Percentiles rank a stretch among this genome's conserved stretches.
Conservation (phyloP, 75 land plant genomes). For the Selaginella tamariscina region DNA sequence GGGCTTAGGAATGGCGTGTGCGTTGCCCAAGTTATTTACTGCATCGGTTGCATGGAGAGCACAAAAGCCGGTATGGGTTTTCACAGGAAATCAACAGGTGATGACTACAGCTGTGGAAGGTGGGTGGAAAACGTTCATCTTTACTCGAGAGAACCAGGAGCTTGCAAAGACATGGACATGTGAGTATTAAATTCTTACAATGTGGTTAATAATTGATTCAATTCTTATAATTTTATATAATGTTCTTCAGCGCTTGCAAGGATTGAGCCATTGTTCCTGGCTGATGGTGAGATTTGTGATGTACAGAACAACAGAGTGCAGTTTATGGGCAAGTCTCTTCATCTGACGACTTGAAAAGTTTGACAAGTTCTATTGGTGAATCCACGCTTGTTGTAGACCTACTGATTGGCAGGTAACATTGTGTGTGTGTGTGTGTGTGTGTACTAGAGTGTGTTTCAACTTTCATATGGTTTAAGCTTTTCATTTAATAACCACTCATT, state of each 20-base stretch:
- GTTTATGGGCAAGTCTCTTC: conserved; percentile 41
- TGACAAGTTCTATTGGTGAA: conserved; percentile 24
- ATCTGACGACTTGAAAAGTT: conserved; percentile 32
- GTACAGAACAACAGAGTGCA: conserved; percentile 36
- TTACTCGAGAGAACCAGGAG: conserved; percentile 25
- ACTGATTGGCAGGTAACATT: conserved; percentile 82
- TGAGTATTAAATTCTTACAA: conserved; percentile 20
- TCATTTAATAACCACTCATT: too few species aligned
- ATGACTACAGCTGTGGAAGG: conserved; percentile 79
- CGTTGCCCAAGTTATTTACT: too few species aligned
- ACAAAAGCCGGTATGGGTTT: conserved; percentile 66
- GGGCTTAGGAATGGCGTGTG: too few species aligned
- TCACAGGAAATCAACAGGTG: conserved; percentile 63
- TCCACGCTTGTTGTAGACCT: conserved; percentile 41
- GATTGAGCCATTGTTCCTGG: conserved; percentile 45
- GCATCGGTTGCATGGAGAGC: too few species aligned
- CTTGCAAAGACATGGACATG: conserved; percentile 61
- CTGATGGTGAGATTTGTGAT: conserved; percentile 35
- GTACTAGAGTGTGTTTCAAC: conserved; percentile 2
- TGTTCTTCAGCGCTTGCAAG: conserved; percentile 48
- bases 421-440: too few species aligned
- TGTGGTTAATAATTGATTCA: not conserved
- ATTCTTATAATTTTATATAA: not conserved
- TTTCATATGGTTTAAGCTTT: too few species aligned
- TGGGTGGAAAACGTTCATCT: conserved; percentile 78